Evolutionary conservation across 352 stramenopile species (phyloP).

Genomic region (Pythium plurisporium): DNA sequence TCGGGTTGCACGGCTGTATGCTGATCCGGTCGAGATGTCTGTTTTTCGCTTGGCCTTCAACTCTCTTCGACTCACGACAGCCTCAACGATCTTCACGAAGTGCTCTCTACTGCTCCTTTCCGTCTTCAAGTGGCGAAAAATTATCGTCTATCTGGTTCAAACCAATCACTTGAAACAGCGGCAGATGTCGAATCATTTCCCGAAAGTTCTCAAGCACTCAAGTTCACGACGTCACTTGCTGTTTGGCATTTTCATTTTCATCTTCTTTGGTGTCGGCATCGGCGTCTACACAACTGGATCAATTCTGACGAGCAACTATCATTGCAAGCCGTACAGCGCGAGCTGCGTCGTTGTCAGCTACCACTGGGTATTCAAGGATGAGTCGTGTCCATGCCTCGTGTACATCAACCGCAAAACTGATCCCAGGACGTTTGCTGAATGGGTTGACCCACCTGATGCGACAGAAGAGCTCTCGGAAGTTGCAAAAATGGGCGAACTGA

Average conservation of each 20-base stretch:
- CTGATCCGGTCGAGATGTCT: conserved; percentile 18
- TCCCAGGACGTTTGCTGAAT: conserved; percentile 11
- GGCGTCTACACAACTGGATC: conserved; percentile 2
- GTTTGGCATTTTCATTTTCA: conserved; percentile 9
- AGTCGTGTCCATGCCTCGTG: conserved; percentile 21
- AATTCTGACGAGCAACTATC: background rate
- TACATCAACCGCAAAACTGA: conserved; percentile 14
- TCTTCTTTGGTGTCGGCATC: conserved; percentile 2
- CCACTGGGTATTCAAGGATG: conserved; percentile 7
- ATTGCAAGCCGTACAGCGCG: conserved; percentile 1
- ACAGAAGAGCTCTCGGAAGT: conserved; percentile 10
- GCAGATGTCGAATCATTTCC: no score
- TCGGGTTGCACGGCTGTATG: conserved; percentile 21
- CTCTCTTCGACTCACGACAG: conserved; percentile 13
- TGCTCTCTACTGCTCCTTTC: conserved; percentile 15
- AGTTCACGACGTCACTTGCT: conserved; percentile 9
- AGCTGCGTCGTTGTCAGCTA: conserved; percentile 3
- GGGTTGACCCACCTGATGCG: conserved; percentile 18
- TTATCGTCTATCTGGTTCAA: conserved; percentile 19
- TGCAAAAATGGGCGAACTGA: conserved; percentile 14
- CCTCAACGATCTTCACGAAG: conserved; percentile 12
- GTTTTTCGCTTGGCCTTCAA: conserved; percentile 20
- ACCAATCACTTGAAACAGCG: background rate
- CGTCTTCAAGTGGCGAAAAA: conserved; percentile 23
- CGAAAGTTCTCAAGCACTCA: no score